Evolutionary conservation across 495 filamentous ascomycete genomes (phyloP), one percentile per base, ranked within the genome.

Genomic region (Aspergillus ellipticus): DNA sequence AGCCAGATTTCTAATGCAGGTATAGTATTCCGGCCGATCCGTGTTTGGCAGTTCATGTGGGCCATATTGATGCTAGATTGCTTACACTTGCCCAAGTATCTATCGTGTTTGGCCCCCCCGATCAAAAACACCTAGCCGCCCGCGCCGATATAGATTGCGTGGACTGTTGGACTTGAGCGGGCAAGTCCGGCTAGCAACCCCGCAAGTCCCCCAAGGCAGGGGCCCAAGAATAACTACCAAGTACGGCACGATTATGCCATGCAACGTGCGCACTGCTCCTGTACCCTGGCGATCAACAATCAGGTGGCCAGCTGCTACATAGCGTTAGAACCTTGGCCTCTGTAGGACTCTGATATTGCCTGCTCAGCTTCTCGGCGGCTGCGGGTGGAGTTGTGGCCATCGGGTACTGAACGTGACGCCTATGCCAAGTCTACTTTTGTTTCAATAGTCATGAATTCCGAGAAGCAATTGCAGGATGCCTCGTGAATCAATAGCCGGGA

Each of bases 241-340:
- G 35, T 13, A 39, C 35, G 35, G n/a, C 35, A 39, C 6, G 35
- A n/a, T 28, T 16, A 13, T 15, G 16, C 45, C 15, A 16, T 28
- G 24, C 24, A 7, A 28, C 24, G 8, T 21, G n/a, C 24, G 22
- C 20, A 6, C 45, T 16, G 8, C 7, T 48, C 22, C 22, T 48
- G 45, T 48, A 29, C 45, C 16, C 22, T 28, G 28, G 45, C 28
- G 45, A 48, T 48, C 45, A 48, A 48, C 45, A 17, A 16, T 48
- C 45, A 48, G 24, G 13, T 48, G 45, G 45, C 13, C 22, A n/a
- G n/a, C 21, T 8, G 28, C 45, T 48, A 17, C 24, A 48, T 28
- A 8, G 11, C 11, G 16, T 17, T 16, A 10, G 17, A 48, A 48
- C 22, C 15, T 29, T n/a, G 6, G 24, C 16, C 28, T 28, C 45